phyloP scores from a whole-genome alignment of 2,329 filamentous ascomycete genomes.

The Claviceps arundinis region DNA sequence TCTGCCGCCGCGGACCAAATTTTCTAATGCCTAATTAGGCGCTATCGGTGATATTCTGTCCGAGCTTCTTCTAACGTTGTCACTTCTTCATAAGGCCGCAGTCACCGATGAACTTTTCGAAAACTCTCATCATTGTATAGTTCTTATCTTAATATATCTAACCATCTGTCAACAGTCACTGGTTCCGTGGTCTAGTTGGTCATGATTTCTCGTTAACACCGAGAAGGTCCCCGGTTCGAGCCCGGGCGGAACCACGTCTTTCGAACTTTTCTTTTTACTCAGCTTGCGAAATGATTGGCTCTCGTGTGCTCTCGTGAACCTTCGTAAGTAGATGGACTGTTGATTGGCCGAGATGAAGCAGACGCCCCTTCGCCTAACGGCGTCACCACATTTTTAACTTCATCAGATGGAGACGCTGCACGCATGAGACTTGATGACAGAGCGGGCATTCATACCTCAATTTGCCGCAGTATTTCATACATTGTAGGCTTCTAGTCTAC shows the following conservation, averaged over 20 bases:
- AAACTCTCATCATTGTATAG: neutral
- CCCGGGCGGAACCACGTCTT: conserved; percentile 22
- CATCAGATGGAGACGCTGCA: too few species aligned
- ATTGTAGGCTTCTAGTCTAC: too few species aligned
- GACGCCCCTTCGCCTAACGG: too few species aligned
- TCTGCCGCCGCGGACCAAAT: conserved; percentile 13
- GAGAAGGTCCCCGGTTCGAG: conserved; percentile 28
- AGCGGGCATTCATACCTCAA: too few species aligned
- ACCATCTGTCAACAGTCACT: neutral
- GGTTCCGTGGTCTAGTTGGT: conserved; percentile 8
- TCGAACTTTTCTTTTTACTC: conserved; percentile 7
- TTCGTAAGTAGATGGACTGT: too few species aligned
- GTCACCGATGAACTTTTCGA: conserved; percentile 8
- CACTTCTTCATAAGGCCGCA: conserved; percentile 15
- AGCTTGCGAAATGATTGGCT: too few species aligned
- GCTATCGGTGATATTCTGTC: conserved; percentile 11
- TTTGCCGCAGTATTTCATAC: too few species aligned
- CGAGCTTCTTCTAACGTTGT: conserved; percentile 10
- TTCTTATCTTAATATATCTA: neutral
- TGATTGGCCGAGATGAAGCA: too few species aligned
- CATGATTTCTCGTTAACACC: conserved; percentile 16
- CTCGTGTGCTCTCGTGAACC: too few species aligned
- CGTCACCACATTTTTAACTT: too few species aligned
- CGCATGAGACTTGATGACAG: too few species aligned
- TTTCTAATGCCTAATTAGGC: conserved; percentile 15